A percentile compares a stretch with the other conserved stretches of the same genome.
phyloP scores from a whole-genome alignment of 2,329 filamentous ascomycete genomes.

The Ascochyta pisi region DNA sequence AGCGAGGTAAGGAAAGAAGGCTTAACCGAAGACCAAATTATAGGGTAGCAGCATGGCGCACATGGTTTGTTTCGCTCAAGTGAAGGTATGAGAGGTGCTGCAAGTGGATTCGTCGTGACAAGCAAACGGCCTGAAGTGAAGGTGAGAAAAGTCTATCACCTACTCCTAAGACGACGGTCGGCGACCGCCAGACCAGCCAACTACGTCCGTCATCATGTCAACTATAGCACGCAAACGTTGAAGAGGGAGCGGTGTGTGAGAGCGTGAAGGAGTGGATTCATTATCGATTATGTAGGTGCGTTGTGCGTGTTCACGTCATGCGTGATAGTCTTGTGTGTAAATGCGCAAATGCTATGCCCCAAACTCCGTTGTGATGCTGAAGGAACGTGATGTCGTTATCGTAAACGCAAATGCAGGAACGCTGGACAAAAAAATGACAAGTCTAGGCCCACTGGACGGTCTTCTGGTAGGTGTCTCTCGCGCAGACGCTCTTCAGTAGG shows the following conservation, averaged over 20 bases:
- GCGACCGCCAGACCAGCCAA: neutral
- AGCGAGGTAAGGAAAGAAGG: neutral
- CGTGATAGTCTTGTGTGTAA: conserved; percentile 11
- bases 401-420: conserved; percentile 4
- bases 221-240: neutral
- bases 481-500: conserved; percentile 20
- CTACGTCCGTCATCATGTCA: neutral
- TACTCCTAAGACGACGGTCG: neutral
- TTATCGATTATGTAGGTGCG: conserved; percentile 18
- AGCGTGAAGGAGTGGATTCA: conserved; percentile 18
- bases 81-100: neutral
- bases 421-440: conserved; percentile 1
- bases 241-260: neutral
- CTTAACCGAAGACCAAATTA: neutral
- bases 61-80: neutral
- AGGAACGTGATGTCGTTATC: conserved; percentile 15
- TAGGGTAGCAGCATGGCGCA: neutral
- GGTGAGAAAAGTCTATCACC: neutral
- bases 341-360: conserved; percentile 15
- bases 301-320: conserved; percentile 12
- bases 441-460: conserved; percentile 13
- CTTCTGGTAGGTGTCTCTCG: conserved; percentile 20
- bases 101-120: neutral
- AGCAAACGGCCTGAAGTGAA: conserved; percentile 4
- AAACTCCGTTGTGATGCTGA: conserved; percentile 17